Conservation (phyloP, 805 yeast genomes). For the Sporopachydermia lactativora region DNA sequence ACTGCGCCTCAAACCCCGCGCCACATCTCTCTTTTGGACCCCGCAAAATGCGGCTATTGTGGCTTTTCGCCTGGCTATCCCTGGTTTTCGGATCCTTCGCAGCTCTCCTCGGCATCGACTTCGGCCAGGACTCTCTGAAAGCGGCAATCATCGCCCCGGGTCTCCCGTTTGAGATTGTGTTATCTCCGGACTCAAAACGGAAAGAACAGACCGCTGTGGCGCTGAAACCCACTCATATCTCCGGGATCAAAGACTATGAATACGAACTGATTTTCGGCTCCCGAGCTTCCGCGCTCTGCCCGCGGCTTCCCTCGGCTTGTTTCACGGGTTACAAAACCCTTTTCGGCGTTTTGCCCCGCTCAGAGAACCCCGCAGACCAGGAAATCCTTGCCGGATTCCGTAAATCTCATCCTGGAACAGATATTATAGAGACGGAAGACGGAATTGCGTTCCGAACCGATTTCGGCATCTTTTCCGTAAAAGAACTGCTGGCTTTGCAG, state of each 20-base stretch:
- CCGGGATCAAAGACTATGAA: constrained; percentile 15
- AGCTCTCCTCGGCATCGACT: constrained; percentile 80
- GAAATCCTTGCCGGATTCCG: constrained; percentile 35
- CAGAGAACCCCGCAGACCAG: constrained; percentile 20
- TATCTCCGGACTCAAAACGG: constrained; percentile 84
- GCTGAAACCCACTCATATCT: constrained; percentile 28
- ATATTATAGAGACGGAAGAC: constrained; percentile 23
- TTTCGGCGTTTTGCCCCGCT: constrained; percentile 33
- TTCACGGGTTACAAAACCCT: constrained; percentile 54
- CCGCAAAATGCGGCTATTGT: too few relatives aligned
- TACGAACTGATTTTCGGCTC: constrained; percentile 70
- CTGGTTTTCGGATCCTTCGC: constrained; percentile 22
- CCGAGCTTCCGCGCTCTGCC: constrained; percentile 50
- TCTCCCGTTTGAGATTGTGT: constrained; percentile 71
- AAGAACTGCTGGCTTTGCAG: constrained; percentile 79
- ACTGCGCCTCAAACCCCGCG: too few relatives aligned
- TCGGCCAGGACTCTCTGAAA: constrained; percentile 78
- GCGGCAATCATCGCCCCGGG: constrained; percentile 87
- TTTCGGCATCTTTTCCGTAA: constrained; percentile 39
- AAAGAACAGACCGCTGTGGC: constrained; percentile 77
- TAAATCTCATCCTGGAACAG: constrained; percentile 46
- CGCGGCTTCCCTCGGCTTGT: constrained; percentile 62
- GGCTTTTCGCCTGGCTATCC: constrained; percentile 6
- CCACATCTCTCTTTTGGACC: too few relatives aligned
- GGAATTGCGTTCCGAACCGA: constrained; percentile 40